These are phyloP conservation scores for Forsythia viridissima DNA, from an alignment of 257 asterid species.

Conservation along the genomic window DNA sequence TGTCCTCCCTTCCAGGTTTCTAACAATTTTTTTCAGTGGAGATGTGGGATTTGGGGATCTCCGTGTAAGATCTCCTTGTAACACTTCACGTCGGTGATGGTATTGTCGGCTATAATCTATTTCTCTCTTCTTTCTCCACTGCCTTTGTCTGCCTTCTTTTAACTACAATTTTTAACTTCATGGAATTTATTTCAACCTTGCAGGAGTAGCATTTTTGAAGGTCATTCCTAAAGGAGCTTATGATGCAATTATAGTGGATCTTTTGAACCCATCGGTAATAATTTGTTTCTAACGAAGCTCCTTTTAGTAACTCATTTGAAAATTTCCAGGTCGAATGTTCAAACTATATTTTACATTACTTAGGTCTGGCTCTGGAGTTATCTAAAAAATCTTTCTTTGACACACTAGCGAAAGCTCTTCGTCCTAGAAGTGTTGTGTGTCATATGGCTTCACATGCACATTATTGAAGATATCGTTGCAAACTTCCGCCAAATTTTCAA, in stretches of 20 bases:
- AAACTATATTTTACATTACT: not conserved
- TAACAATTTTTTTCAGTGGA: too few species aligned
- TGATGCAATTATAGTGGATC: constrained; percentile 94
- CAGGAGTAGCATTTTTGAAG: constrained; percentile 94
- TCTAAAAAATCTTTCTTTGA: constrained; percentile 92
- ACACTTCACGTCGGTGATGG: too few species aligned
- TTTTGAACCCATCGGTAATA: constrained; percentile 89
- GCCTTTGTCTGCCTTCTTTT: constrained; percentile 1
- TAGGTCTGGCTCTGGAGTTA: constrained; percentile 97
- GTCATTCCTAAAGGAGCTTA: constrained; percentile 86
- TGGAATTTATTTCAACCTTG: constrained; percentile 17
- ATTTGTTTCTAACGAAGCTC: not conserved
- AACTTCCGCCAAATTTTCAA: constrained; percentile 91
- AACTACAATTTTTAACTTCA: not conserved
- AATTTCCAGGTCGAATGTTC: not conserved
- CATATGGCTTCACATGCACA: constrained; percentile 99
- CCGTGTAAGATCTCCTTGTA: too few species aligned
- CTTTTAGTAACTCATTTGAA: not conserved
- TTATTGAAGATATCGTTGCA: constrained; percentile 79
- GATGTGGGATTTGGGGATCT: too few species aligned
- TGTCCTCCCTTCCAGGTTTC: too few species aligned
- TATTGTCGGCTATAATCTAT: too few species aligned
- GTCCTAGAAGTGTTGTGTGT: constrained; percentile 94
- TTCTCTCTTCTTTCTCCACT: not conserved
- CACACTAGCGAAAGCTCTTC: constrained; percentile 84